Evolutionary conservation across 2,329 filamentous ascomycete species (phyloP).

Genomic region (Colletotrichum tofieldiae): DNA sequence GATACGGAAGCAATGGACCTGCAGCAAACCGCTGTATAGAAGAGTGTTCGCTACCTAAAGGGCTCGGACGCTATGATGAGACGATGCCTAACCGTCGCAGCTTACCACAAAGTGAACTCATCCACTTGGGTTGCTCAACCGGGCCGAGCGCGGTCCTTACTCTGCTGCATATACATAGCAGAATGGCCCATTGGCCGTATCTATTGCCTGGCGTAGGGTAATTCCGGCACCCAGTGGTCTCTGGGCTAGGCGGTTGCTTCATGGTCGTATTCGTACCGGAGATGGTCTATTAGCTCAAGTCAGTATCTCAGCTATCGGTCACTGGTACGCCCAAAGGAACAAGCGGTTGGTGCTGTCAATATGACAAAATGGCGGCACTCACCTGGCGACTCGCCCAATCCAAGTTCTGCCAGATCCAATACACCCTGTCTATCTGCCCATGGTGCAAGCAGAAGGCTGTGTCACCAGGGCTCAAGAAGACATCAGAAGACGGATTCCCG

Average conservation of each 20-base stretch:
- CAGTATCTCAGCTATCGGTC: not conserved
- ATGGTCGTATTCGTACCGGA: constrained; percentile 59
- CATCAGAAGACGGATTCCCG: constrained; percentile 62
- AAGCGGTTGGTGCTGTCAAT: not conserved
- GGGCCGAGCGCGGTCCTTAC: not conserved
- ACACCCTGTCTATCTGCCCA: constrained; percentile 61
- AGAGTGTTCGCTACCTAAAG: not conserved
- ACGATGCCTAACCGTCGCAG: not conserved
- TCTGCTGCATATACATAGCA: constrained; percentile 59
- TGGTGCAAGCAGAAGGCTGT: constrained; percentile 64
- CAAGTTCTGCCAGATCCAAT: constrained; percentile 65
- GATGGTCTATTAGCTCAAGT: constrained; percentile 45
- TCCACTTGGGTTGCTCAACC: not conserved
- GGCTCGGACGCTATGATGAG: not conserved
- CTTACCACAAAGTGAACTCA: too few species aligned
- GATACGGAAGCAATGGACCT: not conserved
- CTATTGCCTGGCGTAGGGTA: constrained; percentile 54
- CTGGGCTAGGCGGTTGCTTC: constrained; percentile 56
- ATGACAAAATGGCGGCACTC: not conserved
- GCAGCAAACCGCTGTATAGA: not conserved
- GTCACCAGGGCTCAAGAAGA: constrained; percentile 61
- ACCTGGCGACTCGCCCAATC: constrained; percentile 56
- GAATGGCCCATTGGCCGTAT: constrained; percentile 58
- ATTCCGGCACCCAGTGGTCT: constrained; percentile 54
- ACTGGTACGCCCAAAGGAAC: not conserved